Conservation (phyloP, 345 rosid species). For the Linum lewisii region DNA sequence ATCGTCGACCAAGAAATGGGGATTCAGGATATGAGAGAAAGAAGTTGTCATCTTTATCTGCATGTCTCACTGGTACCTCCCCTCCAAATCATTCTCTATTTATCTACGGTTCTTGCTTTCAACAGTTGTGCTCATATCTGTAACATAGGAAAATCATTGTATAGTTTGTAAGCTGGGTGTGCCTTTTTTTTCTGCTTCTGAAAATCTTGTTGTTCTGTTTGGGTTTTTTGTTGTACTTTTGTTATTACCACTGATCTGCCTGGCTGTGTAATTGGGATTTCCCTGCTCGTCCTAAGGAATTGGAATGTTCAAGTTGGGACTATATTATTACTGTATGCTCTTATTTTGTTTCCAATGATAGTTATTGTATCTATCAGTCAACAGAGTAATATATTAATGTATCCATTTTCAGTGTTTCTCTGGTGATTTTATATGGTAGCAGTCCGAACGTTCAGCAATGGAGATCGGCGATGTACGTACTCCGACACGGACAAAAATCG, state of each 20-base stretch:
- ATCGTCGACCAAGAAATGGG: conserved; percentile 73
- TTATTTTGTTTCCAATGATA: no score
- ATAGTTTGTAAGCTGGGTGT: conserved; percentile 36
- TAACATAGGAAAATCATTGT: conserved; percentile 42
- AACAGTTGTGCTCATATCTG: conserved; percentile 29
- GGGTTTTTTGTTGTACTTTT: conserved; percentile 17
- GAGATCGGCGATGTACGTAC: no score
- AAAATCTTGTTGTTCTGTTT: conserved; percentile 12
- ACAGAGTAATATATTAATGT: no score
- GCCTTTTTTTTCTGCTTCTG: conserved; percentile 2
- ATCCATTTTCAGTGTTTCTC: no score
- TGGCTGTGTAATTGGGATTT: conserved; percentile 1
- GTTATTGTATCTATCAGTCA: no score
- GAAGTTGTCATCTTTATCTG: not conserved
- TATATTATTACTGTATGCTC: no score
- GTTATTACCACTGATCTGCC: conserved; percentile 25
- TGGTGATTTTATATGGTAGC: no score
- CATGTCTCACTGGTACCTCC: not conserved
- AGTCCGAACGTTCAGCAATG: no score
- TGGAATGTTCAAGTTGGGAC: no score
- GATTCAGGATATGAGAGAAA: conserved; percentile 56
- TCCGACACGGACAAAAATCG: no score
- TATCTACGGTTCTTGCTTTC: conserved; percentile 6
- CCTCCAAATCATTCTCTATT: conserved; percentile 5
- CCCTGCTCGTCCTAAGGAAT: no score